phyloP scores from a whole-genome alignment of 139 green algal genomes.

The Limnomonas spitsbergensis region DNA sequence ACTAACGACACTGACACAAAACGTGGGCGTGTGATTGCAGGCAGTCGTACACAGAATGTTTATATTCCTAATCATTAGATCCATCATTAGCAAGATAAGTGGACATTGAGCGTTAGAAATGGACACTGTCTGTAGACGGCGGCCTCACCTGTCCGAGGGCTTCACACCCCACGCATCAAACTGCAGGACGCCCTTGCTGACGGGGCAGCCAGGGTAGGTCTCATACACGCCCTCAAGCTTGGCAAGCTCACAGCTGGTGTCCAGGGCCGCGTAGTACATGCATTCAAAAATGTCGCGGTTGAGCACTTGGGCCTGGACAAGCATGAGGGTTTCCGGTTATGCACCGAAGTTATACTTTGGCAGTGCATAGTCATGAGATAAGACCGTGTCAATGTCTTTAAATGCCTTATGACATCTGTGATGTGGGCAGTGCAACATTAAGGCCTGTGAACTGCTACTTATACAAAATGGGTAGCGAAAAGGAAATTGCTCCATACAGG shows the following conservation, averaged over 20 bases:
- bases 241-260: constrained; percentile 79
- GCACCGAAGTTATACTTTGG: too few relatives aligned
- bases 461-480: too few relatives aligned
- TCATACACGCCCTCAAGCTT: constrained; percentile 78
- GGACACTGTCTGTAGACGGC: neutral
- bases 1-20: neutral
- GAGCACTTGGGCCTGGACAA: constrained; percentile 50
- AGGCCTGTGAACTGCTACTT: too few relatives aligned
- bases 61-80: too few relatives aligned
- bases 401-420: too few relatives aligned
- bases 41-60: neutral
- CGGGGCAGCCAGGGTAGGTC: constrained; percentile 82
- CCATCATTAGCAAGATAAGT: too few relatives aligned
- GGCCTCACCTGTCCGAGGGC: constrained; percentile 17
- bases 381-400: too few relatives aligned
- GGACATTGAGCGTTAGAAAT: too few relatives aligned
- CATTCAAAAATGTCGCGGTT: constrained; percentile 96
- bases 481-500: neutral
- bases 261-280: constrained; percentile 91
- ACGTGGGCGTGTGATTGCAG: neutral
- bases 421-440: too few relatives aligned
- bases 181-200: constrained; percentile 77
- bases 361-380: too few relatives aligned
- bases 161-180: constrained; percentile 94
- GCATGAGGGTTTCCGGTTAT: neutral